Base-by-base conservation (phyloP, 495 filamentous ascomycete genomes). In the Cercophora scortea region DNA sequence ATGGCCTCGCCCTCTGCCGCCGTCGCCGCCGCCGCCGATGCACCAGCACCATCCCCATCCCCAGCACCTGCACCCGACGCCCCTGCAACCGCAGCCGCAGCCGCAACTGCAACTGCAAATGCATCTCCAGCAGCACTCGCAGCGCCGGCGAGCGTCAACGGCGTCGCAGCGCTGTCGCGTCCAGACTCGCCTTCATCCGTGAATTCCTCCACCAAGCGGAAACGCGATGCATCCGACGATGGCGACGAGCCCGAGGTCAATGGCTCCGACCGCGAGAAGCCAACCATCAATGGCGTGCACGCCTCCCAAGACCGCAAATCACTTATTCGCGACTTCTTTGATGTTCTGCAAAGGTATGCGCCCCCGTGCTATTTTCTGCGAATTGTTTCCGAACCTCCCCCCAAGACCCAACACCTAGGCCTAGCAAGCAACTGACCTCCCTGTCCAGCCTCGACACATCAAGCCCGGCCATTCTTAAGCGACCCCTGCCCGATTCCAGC, bases 141-240 rank as follows among this genome's bases (percentile, higher is more conserved):
- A 25, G 25, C 25, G 2, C 25, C 25, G 5, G 25, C 25, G 25
- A 25, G 25, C 25, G 59, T 55, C 35, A 76, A 75, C 64, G 72
- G 73, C 60, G 60, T 68, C 55, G 52, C 70, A 47, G 56, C 61
- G 57, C 49, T 56, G 55, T 64, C 66, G 60, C 64, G 66, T 61
- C 57, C 67, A 48, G 60, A 62, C 51, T 70, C 72, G 57, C 71
- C 73, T 32, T 60, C 64, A 35, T 69, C 65, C 16, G 52, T 64
- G 61, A 65, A 63, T 56, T 63, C 64, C 49, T 71, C 74, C 43
- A 68, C 69, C 63, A 81, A 81, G 69, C 73, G 78, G 59, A 81
- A 81, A 66, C 78, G 76, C 71, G 78, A 78, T 59, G 54, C 70
- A 9, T 69, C 54, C 57, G 70, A 73, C 50, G 71, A 71, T 50